These are phyloP conservation scores for Mrakia hoshinonis DNA, from an alignment of 768 basidiomycete species.

Conservation along the genomic window DNA sequence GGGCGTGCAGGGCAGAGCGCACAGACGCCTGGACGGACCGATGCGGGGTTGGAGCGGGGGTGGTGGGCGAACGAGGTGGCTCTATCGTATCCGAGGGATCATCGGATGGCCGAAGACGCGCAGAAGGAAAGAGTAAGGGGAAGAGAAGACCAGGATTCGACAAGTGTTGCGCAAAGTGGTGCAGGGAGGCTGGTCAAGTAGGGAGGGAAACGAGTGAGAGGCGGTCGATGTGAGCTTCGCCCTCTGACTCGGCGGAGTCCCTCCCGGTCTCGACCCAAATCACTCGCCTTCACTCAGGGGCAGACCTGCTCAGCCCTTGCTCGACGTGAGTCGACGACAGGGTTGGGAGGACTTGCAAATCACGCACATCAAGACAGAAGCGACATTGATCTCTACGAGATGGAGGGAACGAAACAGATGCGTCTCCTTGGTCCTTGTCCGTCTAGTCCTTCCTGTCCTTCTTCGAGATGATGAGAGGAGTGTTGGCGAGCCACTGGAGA, in stretches of 20 bases:
- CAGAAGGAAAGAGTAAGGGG: neutral
- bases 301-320: no score
- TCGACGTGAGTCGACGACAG: no score
- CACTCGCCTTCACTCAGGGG: no score
- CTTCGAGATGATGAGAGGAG: constrained; percentile 20
- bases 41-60: no score
- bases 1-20: neutral
- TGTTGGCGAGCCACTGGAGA: constrained; percentile 23
- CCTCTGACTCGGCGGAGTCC: no score
- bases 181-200: neutral
- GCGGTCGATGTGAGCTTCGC: neutral
- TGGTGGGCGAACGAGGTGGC: no score
- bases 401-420: no score
- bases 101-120: neutral
- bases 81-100: no score
- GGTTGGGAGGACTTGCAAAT: no score
- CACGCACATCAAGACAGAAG: no score
- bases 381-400: no score
- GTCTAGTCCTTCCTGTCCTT: neutral
- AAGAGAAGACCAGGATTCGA: neutral
- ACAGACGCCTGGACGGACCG: neutral
- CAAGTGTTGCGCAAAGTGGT: neutral
- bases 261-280: no score
- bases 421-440: neutral
- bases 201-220: neutral